Percentiles rank a stretch among this genome's conserved stretches.
Conservation (phyloP, 2,329 filamentous ascomycete genomes). For the Pseudocercospora macadamiae region DNA sequence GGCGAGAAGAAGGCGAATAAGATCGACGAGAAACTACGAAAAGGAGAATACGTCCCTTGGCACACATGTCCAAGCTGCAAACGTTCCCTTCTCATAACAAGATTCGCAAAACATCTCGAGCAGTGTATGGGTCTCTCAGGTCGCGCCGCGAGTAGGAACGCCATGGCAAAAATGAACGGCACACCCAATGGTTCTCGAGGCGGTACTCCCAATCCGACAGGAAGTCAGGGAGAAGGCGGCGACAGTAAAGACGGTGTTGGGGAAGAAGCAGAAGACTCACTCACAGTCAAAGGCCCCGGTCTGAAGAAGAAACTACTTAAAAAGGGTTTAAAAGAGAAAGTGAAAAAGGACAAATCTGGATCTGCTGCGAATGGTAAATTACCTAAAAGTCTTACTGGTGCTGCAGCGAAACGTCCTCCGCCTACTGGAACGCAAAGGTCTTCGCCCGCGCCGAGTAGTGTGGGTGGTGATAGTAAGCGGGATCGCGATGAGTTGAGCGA, state of each 20-base stretch:
- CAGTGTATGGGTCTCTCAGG: slow-evolving; percentile 63
- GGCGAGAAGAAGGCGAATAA: slow-evolving; percentile 48
- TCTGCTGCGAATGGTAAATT: slow-evolving; percentile 39
- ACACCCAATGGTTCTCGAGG: slow-evolving; percentile 38
- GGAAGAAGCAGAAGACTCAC: slow-evolving; percentile 36
- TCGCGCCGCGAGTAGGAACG: slow-evolving; percentile 53
- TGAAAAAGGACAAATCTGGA: slow-evolving; percentile 49
- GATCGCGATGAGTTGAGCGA: slow-evolving; percentile 40
- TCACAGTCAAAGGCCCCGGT: slow-evolving; percentile 30
- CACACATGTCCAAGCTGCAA: slow-evolving; percentile 64
- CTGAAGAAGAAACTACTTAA: slow-evolving; percentile 43
- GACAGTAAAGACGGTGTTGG: slow-evolving; percentile 28
- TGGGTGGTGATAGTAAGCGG: slow-evolving; percentile 35
- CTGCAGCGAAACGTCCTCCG: slow-evolving; percentile 32
- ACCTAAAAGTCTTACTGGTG: slow-evolving; percentile 30
- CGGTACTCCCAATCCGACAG: slow-evolving; percentile 37
- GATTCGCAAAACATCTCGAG: slow-evolving; percentile 64
- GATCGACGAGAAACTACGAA: slow-evolving; percentile 50
- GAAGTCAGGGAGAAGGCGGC: slow-evolving; percentile 28
- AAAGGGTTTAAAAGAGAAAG: slow-evolving; percentile 47
- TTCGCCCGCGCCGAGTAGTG: slow-evolving; percentile 28
- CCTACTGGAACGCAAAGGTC: slow-evolving; percentile 18
- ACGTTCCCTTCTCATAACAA: slow-evolving; percentile 62
- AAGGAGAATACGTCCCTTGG: slow-evolving; percentile 56
- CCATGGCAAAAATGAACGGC: slow-evolving; percentile 50